Evolutionary conservation across 495 filamentous ascomycete species (phyloP).

Genomic region (Apiosordaria backusii): DNA sequence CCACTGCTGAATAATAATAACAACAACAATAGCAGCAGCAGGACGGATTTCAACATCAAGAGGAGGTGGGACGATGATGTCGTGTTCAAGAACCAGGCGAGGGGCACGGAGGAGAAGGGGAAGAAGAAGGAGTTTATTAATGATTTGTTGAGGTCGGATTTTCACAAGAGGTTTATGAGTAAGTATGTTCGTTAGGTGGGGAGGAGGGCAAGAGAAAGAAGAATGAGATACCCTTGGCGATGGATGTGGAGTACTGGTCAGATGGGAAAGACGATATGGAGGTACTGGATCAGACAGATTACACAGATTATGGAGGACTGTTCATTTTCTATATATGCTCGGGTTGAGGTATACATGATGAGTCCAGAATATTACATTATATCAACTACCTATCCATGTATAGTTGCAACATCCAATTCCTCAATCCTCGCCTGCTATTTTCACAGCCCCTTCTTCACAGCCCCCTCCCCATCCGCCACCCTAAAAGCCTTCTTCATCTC

Average conservation of each 20-base stretch:
- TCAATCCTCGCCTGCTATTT: too few relatives aligned
- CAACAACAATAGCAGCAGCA: constrained; percentile 26
- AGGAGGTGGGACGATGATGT: constrained; percentile 97
- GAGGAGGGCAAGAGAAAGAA: background rate
- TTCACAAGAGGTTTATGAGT: constrained; percentile 97
- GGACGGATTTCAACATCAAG: constrained; percentile 66
- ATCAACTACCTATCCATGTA: too few relatives aligned
- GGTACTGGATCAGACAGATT: too few relatives aligned
- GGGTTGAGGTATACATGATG: too few relatives aligned
- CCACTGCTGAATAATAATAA: constrained; percentile 88
- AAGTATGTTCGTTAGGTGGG: constrained; percentile 47
- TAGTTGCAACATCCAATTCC: too few relatives aligned
- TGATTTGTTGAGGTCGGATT: constrained; percentile 90
- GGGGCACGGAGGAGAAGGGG: constrained; percentile 85
- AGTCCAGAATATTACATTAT: too few relatives aligned
- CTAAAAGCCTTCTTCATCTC: constrained; percentile 43
- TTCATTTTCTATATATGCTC: too few relatives aligned
- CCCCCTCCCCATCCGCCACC: background rate
- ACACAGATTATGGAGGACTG: too few relatives aligned
- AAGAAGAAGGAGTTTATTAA: constrained; percentile 97
- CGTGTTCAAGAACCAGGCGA: constrained; percentile 98
- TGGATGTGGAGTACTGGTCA: background rate
- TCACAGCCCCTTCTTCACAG: background rate
- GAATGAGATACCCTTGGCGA: constrained; percentile 6
- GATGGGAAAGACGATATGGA: too few relatives aligned